Evolutionary conservation across 805 yeast genomes (phyloP).

Genomic region (Ogataea parapolymorpha): DNA sequence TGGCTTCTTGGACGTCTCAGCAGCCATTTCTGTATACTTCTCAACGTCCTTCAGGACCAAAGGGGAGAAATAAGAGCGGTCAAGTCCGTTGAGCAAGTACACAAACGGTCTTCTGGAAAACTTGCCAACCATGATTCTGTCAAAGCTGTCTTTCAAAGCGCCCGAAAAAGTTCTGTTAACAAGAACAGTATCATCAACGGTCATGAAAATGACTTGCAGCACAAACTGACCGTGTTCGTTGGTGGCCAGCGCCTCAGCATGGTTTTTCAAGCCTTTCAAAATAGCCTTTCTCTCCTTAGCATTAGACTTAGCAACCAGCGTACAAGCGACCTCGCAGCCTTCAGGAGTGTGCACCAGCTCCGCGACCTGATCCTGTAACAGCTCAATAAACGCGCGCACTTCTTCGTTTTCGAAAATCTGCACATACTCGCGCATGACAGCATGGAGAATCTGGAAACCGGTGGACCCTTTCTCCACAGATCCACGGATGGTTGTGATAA

Average conservation of each 20-base stretch:
- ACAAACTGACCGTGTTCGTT: slow-evolving; percentile 88
- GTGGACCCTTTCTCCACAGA: slow-evolving; percentile 94
- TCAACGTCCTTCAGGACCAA: slow-evolving; percentile 54
- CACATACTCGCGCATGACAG: slow-evolving; percentile 89
- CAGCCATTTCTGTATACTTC: slow-evolving; percentile 57
- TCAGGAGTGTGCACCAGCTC: slow-evolving; percentile 94
- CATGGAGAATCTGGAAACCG: slow-evolving; percentile 93
- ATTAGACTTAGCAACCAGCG: slow-evolving; percentile 71
- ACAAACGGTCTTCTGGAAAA: slow-evolving; percentile 86
- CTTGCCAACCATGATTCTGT: slow-evolving; percentile 61
- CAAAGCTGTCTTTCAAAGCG: slow-evolving; percentile 52
- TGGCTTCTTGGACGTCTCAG: slow-evolving; percentile 80
- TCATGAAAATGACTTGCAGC: slow-evolving; percentile 70
- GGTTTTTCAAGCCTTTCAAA: slow-evolving; percentile 68
- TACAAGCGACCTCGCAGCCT: slow-evolving; percentile 88
- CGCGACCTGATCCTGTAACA: slow-evolving; percentile 83
- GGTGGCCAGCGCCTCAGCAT: slow-evolving; percentile 68
- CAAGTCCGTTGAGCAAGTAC: slow-evolving; percentile 73
- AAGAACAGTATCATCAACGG: slow-evolving; percentile 91
- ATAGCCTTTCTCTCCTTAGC: slow-evolving; percentile 90
- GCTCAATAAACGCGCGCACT: slow-evolving; percentile 75
- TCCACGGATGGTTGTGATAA: slow-evolving; percentile 79
- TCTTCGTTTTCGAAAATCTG: slow-evolving; percentile 68
- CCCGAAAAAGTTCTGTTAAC: slow-evolving; percentile 67
- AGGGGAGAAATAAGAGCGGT: slow-evolving; percentile 81